Base-by-base conservation (phyloP, 1,284 basidiomycete species). In the Crucibulum parvulum region DNA sequence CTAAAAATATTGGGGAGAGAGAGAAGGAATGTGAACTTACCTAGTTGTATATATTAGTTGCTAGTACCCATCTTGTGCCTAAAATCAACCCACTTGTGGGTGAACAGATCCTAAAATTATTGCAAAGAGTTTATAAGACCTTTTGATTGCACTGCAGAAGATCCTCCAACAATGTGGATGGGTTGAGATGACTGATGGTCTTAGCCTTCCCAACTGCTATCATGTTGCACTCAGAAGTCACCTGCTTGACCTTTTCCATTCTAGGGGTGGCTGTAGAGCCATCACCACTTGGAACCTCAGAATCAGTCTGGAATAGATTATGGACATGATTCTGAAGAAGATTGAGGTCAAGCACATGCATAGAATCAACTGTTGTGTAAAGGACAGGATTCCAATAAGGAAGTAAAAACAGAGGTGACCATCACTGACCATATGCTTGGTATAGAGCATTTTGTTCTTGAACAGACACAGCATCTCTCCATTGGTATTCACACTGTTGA, bases 371-470 rank as follows among this genome's bases (percentile, higher is more conserved):
- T 8, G 76, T 63, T 0, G 69, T 63, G 56, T 69, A 72, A 4
- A 53, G 53, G 2, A 71, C 66, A 0, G 77, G 74, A 53, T 80
- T 72, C 73, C 75, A 80, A 56, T 81, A 80, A 0, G 74, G 75
- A 0, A 82, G 63, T 1, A 71, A 56, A 7, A 79, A 69, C 3
- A 81, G 66, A 41, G 76, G 72, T 0, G 77, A 75, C 73, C 73
- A 80, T 2, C 75, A 64, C 7, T 77, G 48, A 0, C 76, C 75
- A 24, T 66, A 47, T 15, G 51, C 31, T 2, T 64, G 36, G 38
- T 67, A 58, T 9, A 51, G n/a, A 18, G n/a, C 36, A 18, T 56
- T 35, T 4, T 37, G 55, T 15, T 34, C 47, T 8, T 53, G 43
- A 8, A 62, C 54, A 6, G 56, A 65, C 45, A 53, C 7, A 3